These are phyloP conservation scores for Cubamyces lactineus DNA, from an alignment of 768 basidiomycete genomes.

Conservation along the genomic window DNA sequence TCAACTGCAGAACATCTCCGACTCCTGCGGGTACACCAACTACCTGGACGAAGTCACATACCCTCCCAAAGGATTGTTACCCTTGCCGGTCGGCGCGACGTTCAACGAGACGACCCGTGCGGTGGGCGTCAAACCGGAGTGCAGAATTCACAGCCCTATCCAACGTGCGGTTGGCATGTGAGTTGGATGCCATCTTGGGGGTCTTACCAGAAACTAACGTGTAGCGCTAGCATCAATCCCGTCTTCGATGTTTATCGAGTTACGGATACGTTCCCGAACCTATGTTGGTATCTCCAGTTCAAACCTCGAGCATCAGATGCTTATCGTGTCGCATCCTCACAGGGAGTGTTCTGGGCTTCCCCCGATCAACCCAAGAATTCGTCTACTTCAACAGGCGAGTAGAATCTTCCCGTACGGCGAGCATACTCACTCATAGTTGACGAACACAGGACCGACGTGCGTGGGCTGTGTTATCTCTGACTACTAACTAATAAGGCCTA, in stretches of 20 bases:
- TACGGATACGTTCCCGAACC: slow-evolving; percentile 49
- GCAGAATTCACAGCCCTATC: slow-evolving; percentile 52
- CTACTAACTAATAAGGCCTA: background rate
- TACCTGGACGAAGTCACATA: slow-evolving; percentile 41
- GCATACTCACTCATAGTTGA: background rate
- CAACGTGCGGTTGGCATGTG: slow-evolving; percentile 53
- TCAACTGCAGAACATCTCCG: slow-evolving; percentile 42
- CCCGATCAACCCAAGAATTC: slow-evolving; percentile 56
- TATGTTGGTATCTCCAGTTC: slow-evolving; percentile 28
- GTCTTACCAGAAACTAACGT: background rate
- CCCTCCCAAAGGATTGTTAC: slow-evolving; percentile 38
- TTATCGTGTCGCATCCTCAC: too few species aligned
- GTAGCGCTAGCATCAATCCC: slow-evolving; percentile 50
- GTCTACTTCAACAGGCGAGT: slow-evolving; percentile 54
- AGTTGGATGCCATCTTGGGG: slow-evolving; percentile 21
- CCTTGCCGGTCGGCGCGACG: slow-evolving; percentile 39
- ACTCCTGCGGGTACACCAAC: slow-evolving; percentile 39
- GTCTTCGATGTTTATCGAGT: slow-evolving; percentile 61
- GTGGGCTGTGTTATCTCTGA: background rate
- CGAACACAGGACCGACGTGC: slow-evolving; percentile 41
- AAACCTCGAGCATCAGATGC: background rate
- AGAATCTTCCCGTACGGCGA: background rate
- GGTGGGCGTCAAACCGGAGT: slow-evolving; percentile 38
- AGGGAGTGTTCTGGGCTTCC: slow-evolving; percentile 86
- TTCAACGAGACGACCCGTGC: slow-evolving; percentile 30